phyloP scores from a whole-genome alignment of 1,284 basidiomycete genomes.

The Trametes pubescens region DNA sequence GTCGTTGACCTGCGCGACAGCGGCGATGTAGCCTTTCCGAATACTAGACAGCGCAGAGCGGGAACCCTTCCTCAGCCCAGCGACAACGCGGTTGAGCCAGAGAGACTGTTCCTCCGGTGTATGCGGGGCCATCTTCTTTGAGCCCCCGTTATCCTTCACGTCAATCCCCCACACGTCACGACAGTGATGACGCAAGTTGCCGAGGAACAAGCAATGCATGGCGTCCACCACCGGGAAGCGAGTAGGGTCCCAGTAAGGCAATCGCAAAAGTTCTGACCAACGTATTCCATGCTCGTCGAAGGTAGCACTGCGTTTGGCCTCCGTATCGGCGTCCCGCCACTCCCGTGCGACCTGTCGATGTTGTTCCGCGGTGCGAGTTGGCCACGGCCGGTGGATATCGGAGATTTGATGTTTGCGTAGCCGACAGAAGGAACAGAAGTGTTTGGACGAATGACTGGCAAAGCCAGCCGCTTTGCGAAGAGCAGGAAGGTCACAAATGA shows the following conservation, averaged over 20 bases:
- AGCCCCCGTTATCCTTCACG: neutral
- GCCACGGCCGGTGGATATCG: constrained; percentile 20
- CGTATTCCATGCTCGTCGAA: constrained; percentile 42
- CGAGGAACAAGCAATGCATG: constrained; percentile 9
- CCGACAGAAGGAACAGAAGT: constrained; percentile 32
- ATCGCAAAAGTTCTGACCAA: constrained; percentile 46
- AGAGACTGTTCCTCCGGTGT: neutral
- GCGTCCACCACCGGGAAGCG: constrained; percentile 31
- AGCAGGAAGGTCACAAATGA: constrained; percentile 16
- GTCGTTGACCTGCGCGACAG: neutral
- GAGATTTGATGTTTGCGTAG: constrained; percentile 9
- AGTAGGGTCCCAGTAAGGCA: constrained; percentile 16
- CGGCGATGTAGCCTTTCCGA: constrained; percentile 3
- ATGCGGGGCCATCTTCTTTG: neutral
- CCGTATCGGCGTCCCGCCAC: constrained; percentile 41
- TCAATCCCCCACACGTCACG: neutral
- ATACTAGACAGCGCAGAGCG: neutral
- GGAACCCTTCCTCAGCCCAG: neutral
- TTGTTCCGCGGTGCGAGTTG: constrained; percentile 4
- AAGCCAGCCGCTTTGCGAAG: constrained; percentile 27
- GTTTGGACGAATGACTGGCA: constrained; percentile 3
- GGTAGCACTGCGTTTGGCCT: constrained; percentile 30
- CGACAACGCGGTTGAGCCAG: neutral
- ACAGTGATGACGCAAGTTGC: constrained; percentile 1
- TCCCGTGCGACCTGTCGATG: constrained; percentile 32